Base-by-base conservation (phyloP, 1,284 basidiomycete genomes). In the Cryptococcus sp. region DNA sequence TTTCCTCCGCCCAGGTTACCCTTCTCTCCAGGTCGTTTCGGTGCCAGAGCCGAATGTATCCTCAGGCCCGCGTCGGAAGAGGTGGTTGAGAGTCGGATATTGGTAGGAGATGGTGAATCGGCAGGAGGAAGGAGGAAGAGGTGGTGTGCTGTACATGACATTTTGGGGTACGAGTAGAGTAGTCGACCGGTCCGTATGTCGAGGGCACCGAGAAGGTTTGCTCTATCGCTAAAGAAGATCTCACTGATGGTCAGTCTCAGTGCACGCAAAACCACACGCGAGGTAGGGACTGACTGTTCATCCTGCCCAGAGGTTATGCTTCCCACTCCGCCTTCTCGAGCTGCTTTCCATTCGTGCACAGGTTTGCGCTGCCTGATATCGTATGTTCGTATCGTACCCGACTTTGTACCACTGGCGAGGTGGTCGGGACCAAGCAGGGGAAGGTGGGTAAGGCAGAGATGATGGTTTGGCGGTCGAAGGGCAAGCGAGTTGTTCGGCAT, bases 381-480 rank as follows among this genome's bases (percentile, higher is more conserved):
- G 65, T 92, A 93, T 43, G 82, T 77, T 47, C 86, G 79, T 2
- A 93, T 75, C 55, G 84, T 80, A 9, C 90, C 90, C 33, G 82
- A 74, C 51, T 83, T 81, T 0, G 87, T 91, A 0, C 90, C 90
- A 12, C 82, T 80, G 7, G 85, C 74, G 16, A 93, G 66, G 54
- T 65, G 72, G 70, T 63, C 26, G 74, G 68, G 50, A 14, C 66
- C 60, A 49, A 66, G 81, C 83, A 35, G 80, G 68, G 44, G 89
- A 68, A 48, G 83, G 78, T 89, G 34, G 12, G 40, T 33, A 11
- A 48, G 25, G 37, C 40, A 48, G 39, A 48, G 19, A 21, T 48
- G 87, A 47, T 86, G 81, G 24, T 93, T 80, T 0, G 87, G 87
- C 59, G 86, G 85, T 5, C 89, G 83, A 19, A 94, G 79, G 41